These are phyloP conservation scores for Trichoderma gracile DNA, from an alignment of 2,329 filamentous ascomycete species.

Conservation along the genomic window DNA sequence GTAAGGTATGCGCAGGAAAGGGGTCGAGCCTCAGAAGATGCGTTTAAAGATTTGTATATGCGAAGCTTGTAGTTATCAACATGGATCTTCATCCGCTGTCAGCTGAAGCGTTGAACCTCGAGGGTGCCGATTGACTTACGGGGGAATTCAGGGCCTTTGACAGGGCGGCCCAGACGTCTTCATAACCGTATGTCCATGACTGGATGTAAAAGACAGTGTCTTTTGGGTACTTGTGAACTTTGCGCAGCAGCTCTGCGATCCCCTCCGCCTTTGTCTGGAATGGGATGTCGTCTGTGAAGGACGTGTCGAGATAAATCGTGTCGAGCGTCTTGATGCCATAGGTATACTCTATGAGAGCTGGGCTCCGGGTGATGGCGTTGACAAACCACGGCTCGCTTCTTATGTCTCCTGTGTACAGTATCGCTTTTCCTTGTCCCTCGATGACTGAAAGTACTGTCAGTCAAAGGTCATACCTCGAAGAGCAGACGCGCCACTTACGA, in stretches of 20 bases:
- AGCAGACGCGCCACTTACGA: conserved; percentile 44
- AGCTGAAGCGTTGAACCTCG: conserved; percentile 15
- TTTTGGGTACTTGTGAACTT: conserved; percentile 66
- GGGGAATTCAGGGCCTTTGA: conserved; percentile 67
- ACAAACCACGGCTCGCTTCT: conserved; percentile 87
- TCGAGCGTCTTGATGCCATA: conserved; percentile 67
- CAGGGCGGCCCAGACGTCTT: conserved; percentile 86
- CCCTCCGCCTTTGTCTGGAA: conserved; percentile 72
- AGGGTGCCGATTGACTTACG: conserved; percentile 41
- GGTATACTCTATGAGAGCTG: conserved; percentile 73
- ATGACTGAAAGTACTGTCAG: conserved; percentile 55
- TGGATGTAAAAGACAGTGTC: conserved; percentile 82
- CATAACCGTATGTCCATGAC: conserved; percentile 87
- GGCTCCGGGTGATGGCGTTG: conserved; percentile 68
- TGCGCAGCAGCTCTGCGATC: conserved; percentile 68
- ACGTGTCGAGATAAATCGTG: conserved; percentile 87
- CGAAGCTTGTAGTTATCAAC: conserved; percentile 77
- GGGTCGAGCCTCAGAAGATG: conserved; percentile 45
- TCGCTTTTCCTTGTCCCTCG: conserved; percentile 68
- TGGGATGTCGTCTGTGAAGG: conserved; percentile 55
- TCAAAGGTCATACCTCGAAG: neutral
- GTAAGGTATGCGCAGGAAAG: conserved; percentile 46
- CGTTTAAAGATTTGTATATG: conserved; percentile 67
- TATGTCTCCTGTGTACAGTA: conserved; percentile 88
- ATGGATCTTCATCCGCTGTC: conserved; percentile 59